These are phyloP conservation scores for Scheffersomyces spartinae DNA, from an alignment of 805 yeast genomes.

Conservation along the genomic window DNA sequence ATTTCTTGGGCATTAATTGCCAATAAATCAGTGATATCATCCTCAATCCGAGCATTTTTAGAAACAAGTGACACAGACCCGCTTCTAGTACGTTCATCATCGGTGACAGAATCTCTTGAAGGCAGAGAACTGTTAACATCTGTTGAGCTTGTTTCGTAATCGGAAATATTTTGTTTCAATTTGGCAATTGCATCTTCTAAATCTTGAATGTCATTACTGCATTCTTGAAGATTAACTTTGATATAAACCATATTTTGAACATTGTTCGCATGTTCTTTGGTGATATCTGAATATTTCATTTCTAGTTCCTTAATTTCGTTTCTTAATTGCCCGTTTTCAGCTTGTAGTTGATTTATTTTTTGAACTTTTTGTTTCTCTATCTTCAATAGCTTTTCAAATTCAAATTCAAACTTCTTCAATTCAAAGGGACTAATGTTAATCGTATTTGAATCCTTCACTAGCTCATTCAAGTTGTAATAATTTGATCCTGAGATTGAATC, in stretches of 20 bases:
- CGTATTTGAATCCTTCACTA: slow-evolving; percentile 70
- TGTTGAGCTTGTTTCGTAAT: no score
- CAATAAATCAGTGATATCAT: slow-evolving; percentile 22
- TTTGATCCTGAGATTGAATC: no score
- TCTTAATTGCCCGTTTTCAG: slow-evolving; percentile 60
- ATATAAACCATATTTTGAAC: slow-evolving; percentile 82
- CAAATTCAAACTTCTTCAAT: slow-evolving; percentile 58
- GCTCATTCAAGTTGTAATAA: slow-evolving; percentile 54
- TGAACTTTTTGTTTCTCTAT: slow-evolving; percentile 53
- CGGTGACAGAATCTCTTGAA: no score
- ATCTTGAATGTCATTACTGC: slow-evolving; percentile 64
- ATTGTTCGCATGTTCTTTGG: slow-evolving; percentile 73
- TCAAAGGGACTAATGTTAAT: slow-evolving; percentile 65
- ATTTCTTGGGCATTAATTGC: slow-evolving; percentile 25
- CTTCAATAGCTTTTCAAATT: slow-evolving; percentile 62
- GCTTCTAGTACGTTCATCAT: no score
- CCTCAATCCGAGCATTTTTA: no score
- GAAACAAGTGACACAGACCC: no score
- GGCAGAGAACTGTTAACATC: no score
- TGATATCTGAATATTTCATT: slow-evolving; percentile 53
- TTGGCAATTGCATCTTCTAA: slow-evolving; percentile 37
- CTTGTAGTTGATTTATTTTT: slow-evolving; percentile 47
- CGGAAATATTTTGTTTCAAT: slow-evolving; percentile 26
- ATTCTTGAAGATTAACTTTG: slow-evolving; percentile 61
- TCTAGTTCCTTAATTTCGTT: slow-evolving; percentile 67